Base-by-base conservation (phyloP, 2,329 filamentous ascomycete species). In the Arthroderma sp. region DNA sequence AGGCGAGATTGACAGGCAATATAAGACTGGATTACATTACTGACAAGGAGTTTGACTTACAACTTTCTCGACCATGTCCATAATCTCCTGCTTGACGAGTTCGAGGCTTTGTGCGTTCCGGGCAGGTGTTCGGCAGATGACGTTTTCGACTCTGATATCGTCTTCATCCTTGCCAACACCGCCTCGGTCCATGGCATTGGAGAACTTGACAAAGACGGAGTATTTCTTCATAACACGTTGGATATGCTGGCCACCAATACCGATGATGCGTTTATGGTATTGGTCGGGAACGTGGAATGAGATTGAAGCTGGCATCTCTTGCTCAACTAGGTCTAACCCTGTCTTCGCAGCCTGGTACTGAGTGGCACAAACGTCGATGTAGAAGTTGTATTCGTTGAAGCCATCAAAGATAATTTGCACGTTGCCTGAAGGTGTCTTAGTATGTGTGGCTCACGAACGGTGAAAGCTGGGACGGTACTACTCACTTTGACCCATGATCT, bases 151-250 rank as follows among this genome's bases (percentile, higher is more conserved):
- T 65, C 95, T 94, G 67, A 94, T 85, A 60, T 98, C 91, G 59
- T 98, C 91, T 58, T 98, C 91, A 60, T 96, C 88, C 53, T 93
- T 88, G 52, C 87, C 85, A 64, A 93, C 83, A 32, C 88, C 83
- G 50, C 86, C 91, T 59, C 91, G 82, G 61, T 98, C 91, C 88
- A 96, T 96, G 10, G 91, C 91, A 56, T 98, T 98, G 52, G 87
- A 94, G 59, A 98, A 98, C 62, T 98, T 98, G 69, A 98, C 91
- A 57, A 98, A 98, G 54, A 98, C 91, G 0, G 91, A 96, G 66
- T 98, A 94, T 68, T 96, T 96, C 72, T 98, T 96, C 91, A 98
- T 98, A 69, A 98, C 96, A 45, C 89, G 85, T 65, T 98, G 91
- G 54, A 98, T 98, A 60, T 98, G 91, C 62, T 96, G 89, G 6